Percentiles rank a stretch among this genome's conserved stretches.
phyloP scores from a whole-genome alignment of 2,329 filamentous ascomycete species.

The Mycosphaerelloides madeirae region DNA sequence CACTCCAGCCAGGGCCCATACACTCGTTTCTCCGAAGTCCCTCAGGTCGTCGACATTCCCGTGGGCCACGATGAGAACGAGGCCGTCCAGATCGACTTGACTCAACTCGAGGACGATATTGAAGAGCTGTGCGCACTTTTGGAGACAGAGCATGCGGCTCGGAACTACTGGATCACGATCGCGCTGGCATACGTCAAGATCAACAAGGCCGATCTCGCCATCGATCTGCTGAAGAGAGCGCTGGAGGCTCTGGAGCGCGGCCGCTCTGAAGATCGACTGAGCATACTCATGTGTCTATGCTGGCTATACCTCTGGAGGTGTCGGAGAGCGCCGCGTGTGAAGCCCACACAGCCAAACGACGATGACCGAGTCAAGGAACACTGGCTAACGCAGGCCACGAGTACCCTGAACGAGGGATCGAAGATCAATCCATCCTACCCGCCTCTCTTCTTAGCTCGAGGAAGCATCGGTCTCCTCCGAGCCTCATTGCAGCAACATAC shows the following conservation, averaged over 20 bases:
- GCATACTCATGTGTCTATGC: conserved; percentile 76
- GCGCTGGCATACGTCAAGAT: conserved; percentile 95
- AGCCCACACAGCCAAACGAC: conserved; percentile 55
- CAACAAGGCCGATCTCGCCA: conserved; percentile 79
- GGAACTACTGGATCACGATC: conserved; percentile 97
- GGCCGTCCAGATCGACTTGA: conserved; percentile 87
- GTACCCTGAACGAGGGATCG: conserved; percentile 89
- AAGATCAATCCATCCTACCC: conserved; percentile 89
- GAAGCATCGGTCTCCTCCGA: conserved; percentile 80
- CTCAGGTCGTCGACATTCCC: conserved; percentile 60
- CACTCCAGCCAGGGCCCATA: conserved; percentile 34
- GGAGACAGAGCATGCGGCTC: conserved; percentile 87
- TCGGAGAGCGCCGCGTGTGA: conserved; percentile 67
- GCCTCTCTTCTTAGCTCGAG: conserved; percentile 83
- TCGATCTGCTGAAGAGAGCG: conserved; percentile 67
- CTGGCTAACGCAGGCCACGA: conserved; percentile 86
- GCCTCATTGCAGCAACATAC: conserved; percentile 75
- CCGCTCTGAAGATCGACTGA: conserved; percentile 75
- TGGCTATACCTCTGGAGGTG: conserved; percentile 92
- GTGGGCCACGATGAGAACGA: conserved; percentile 58
- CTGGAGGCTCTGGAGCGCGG: conserved; percentile 60
- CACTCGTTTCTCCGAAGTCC: conserved; percentile 58
- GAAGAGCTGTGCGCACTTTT: conserved; percentile 92
- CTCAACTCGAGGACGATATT: conserved; percentile 79
- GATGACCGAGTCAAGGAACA: conserved; percentile 88